Base-by-base conservation (phyloP, 257 asterid species). In the Fraxinus cuspidata region DNA sequence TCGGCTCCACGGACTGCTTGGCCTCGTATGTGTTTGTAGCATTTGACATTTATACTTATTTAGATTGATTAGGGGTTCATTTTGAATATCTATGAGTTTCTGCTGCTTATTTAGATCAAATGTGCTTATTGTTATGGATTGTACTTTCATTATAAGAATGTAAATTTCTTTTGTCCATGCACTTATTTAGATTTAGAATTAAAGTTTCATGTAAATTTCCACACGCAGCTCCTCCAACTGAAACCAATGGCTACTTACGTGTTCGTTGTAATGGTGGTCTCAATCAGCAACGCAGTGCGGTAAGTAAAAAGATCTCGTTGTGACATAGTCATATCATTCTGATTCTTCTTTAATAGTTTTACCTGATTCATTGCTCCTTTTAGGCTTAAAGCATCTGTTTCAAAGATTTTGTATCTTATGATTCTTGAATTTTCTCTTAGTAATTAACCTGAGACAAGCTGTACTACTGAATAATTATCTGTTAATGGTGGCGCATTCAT, bases 191-290 rank as follows among this genome's bases (percentile, higher is more conserved):
- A 51, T 84, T 32, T 68, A 47, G 63, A 56, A 78, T 42, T 42
- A 76, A 65, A 47, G 27, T 38, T 80, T 74, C 40, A 16, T 79
- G 74, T 70, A 76, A 74, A 47, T 74, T 56, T 86, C 69, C 23
- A 70, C 25, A 21, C 80, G 88, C 92, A 93, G 97, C 97, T 80
- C 98, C 98, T 79, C 85, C 95, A 28, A 78, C 74, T 73, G 92
- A 89, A 85, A 88, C 88, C 85, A 95, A 89, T 87, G 99, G 99
- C 37, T 96, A 96, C 83, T 82, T 96, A 72, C 94, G 99, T 72
- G 98, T 96, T 82, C 96, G 98, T 72, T 96, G 99, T 85, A 96
- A 96, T 83, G 99, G 99, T 58, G 99, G 99, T 83, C 90, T 96
- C 80, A 96, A 94, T 81, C 98, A 96, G 88, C 98, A 96, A 83